These are phyloP conservation scores for Malassezia caprae DNA, from an alignment of 1,284 basidiomycete species.

Conservation along the genomic window DNA sequence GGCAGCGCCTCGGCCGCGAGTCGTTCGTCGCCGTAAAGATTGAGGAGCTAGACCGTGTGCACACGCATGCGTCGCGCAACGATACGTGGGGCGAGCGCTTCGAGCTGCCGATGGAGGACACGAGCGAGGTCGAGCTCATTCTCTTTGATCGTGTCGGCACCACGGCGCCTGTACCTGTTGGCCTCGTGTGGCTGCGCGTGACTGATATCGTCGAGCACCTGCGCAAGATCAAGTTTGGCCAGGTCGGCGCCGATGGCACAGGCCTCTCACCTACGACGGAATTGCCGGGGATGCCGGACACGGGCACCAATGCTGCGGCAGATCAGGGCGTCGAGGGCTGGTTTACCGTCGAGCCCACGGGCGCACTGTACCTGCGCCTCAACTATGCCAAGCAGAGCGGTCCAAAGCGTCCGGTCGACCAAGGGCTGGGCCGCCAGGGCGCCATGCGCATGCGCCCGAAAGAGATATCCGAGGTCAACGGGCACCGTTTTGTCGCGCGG, in stretches of 20 bases:
- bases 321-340: constrained; percentile 73
- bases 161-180: constrained; percentile 73
- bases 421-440: constrained; percentile 81
- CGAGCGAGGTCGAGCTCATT: constrained; percentile 94
- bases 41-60: constrained; percentile 83
- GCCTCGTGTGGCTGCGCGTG: constrained; percentile 88
- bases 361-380: constrained; percentile 58
- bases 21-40: constrained; percentile 90
- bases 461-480: constrained; percentile 98
- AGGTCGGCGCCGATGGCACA: constrained; percentile 46
- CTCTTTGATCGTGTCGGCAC: constrained; percentile 83
- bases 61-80: constrained; percentile 80
- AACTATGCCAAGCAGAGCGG: constrained; percentile 53
- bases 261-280: constrained; percentile 48
- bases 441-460: constrained; percentile 95
- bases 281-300: constrained; percentile 12
- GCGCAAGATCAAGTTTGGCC: constrained; percentile 77
- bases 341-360: constrained; percentile 97
- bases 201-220: constrained; percentile 90
- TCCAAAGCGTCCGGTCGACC: constrained; percentile 83
- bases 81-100: constrained; percentile 98
- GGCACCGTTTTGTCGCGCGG: constrained; percentile 90
- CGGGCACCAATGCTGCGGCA: constrained; percentile 15
- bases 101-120: constrained; percentile 90
- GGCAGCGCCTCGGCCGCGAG: constrained; percentile 55